Base-by-base conservation (phyloP, 352 stramenopile species). In the Globisporangium heterothallicum region DNA sequence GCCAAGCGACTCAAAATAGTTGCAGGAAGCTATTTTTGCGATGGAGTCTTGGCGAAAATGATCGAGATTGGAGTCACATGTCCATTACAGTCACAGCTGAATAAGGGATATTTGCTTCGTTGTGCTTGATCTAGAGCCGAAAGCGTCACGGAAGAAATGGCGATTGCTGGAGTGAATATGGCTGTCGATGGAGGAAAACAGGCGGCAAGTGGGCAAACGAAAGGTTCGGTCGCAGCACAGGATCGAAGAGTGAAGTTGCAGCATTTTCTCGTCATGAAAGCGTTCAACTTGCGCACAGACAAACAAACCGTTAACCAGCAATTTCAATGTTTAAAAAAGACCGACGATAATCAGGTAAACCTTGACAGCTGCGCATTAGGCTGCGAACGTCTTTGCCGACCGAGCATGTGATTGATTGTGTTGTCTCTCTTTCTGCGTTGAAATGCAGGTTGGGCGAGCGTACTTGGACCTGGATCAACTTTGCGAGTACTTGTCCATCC, bases 241-340 rank as follows among this genome's bases (percentile, higher is more conserved):
- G 61, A 84, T 14, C 72, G 76, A 29, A 63, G 65, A 0, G 51
- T 78, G 14, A 86, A 91, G 59, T 58, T 92, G 54, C 80, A 94
- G 55, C 68, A 88, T 30, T 92, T 93, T 34, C 58, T 92, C 30
- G 68, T 89, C 36, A 70, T 92, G 54, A 86, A 86, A 36, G 84
- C 84, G 16, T 94, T 86, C 61, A 94, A 92, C 61, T 48, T 90
- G 38, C 78, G 84, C 24, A 70, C 73, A 30, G 29, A 44, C 18
- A 74, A 69, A 49, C 66, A 83, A 53, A 89, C 72, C 3, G 53
- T 94, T 30, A 59, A 62, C 2, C 63, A 92, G 56, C 84, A 92
- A 50, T 90, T 94, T 59, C 61, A 74, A 35, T 66, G 56, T 27
- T 59, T 91, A 13, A 64, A 64, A 40, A 70, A 70, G 36, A 53